Percentiles rank a stretch among this genome's conserved stretches.
phyloP scores from a whole-genome alignment of 768 basidiomycete species.

The Sistotremastrum suecicum region DNA sequence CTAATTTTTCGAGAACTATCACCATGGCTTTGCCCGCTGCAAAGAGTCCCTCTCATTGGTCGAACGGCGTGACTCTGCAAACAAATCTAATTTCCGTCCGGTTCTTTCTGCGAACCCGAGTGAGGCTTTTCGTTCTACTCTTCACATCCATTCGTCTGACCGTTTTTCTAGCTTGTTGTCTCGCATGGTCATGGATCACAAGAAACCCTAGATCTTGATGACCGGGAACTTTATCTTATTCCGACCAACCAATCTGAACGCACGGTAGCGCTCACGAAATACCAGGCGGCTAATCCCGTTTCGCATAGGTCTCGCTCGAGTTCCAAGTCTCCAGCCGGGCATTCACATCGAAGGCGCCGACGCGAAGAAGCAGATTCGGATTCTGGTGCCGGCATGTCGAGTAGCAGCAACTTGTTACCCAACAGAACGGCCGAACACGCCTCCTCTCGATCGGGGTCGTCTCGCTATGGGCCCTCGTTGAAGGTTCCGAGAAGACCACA shows the following conservation, averaged over 20 bases:
- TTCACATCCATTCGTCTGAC: slow-evolving; percentile 8
- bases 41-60: slow-evolving; percentile 60
- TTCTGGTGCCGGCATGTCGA: too few species aligned
- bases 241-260: slow-evolving; percentile 60
- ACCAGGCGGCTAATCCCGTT: slow-evolving; percentile 27
- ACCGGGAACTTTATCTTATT: slow-evolving; percentile 51
- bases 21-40: slow-evolving; percentile 60
- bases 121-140: slow-evolving; percentile 15
- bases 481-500: slow-evolving; percentile 42
- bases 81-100: slow-evolving; percentile 49
- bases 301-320: slow-evolving; percentile 25
- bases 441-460: slow-evolving; percentile 9
- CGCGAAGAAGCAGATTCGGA: slow-evolving; percentile 13
- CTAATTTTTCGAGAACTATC: slow-evolving; percentile 22
- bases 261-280: slow-evolving; percentile 46
- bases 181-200: slow-evolving; percentile 42
- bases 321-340: slow-evolving; percentile 33
- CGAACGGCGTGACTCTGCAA: slow-evolving; percentile 63
- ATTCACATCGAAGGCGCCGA: slow-evolving; percentile 23
- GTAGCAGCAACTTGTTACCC: too few species aligned
- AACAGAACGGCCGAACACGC: slow-evolving; percentile 12
- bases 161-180: slow-evolving; percentile 6
- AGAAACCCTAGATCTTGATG: slow-evolving; percentile 56
- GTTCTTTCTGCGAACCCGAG: slow-evolving; percentile 62
- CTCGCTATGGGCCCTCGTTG: slow-evolving; percentile 12